Conservation (phyloP, 371 early-diverging fungal genomes). For the Umbelopsis sp. region DNA sequence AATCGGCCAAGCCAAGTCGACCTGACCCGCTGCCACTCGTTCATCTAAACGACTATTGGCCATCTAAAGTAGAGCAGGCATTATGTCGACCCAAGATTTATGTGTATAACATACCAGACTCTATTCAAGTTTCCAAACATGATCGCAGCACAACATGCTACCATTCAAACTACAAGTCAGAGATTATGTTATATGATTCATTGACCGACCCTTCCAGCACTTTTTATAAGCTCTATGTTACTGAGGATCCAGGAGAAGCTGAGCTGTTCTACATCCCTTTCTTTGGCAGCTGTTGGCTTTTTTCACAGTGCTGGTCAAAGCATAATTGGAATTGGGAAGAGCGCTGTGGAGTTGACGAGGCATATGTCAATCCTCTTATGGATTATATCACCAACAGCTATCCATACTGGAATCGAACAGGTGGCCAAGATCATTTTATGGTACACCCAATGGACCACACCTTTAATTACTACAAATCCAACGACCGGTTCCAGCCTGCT, state of each 20-base stretch:
- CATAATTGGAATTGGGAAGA: constrained; percentile 53
- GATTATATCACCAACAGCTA: constrained; percentile 47
- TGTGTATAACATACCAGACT: constrained; percentile 51
- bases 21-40: constrained; percentile 39
- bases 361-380: constrained; percentile 59
- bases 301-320: constrained; percentile 45
- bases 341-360: constrained; percentile 51
- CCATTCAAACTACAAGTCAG: constrained; percentile 54
- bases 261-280: constrained; percentile 61
- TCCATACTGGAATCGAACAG: constrained; percentile 56
- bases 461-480: constrained; percentile 47
- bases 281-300: constrained; percentile 59
- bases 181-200: constrained; percentile 46
- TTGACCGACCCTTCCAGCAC: constrained; percentile 46
- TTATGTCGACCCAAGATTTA: constrained; percentile 59
- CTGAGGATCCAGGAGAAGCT: constrained; percentile 55
- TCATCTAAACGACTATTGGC: constrained; percentile 47
- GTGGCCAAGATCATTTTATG: constrained; percentile 54
- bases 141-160: constrained; percentile 39
- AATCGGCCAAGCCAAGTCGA: constrained; percentile 16
- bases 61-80: constrained; percentile 51
- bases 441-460: constrained; percentile 60
- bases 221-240: constrained; percentile 48
- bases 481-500: constrained; percentile 49
- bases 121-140: constrained; percentile 40